Conservation (phyloP, 768 basidiomycete species). For the Termitomyces sp. region DNA sequence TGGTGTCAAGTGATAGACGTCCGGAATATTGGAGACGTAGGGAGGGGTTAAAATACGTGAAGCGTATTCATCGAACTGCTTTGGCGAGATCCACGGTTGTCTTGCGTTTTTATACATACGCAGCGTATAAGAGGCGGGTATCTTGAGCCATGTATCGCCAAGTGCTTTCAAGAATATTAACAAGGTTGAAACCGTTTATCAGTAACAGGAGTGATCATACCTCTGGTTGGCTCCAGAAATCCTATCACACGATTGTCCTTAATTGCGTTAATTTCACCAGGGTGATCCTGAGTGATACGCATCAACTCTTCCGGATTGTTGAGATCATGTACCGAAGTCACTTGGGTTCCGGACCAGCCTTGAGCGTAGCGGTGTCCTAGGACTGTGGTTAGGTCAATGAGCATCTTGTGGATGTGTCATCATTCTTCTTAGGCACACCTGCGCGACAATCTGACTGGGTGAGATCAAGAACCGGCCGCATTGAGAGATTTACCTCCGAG, state of each 20-base stretch:
- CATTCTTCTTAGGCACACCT: conserved; percentile 3
- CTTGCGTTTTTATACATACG: conserved; percentile 6
- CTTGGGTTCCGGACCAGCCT: conserved; percentile 38
- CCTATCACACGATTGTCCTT: conserved; percentile 48
- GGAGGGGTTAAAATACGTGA: conserved; percentile 37
- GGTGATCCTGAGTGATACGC: conserved; percentile 47
- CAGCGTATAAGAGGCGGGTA: conserved; percentile 27
- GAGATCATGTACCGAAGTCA: conserved; percentile 43
- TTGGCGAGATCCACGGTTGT: conserved; percentile 31
- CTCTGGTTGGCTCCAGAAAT: conserved; percentile 55
- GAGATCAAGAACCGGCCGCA: not conserved
- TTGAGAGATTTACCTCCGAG: conserved; percentile 33
- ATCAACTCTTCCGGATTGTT: conserved; percentile 38
- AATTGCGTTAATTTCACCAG: conserved; percentile 44
- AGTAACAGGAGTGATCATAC: conserved; percentile 27
- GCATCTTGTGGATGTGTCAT: not conserved
- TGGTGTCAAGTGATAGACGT: conserved; percentile 33
- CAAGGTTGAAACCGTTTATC: not conserved
- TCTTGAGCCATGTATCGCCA: conserved; percentile 44
- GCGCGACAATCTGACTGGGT: conserved; percentile 15
- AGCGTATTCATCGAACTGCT: conserved; percentile 30
- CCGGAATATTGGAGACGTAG: conserved; percentile 41
- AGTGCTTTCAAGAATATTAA: conserved; percentile 28
- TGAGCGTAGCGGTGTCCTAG: conserved; percentile 17
- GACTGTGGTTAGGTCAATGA: conserved; percentile 7